Base-by-base conservation (phyloP, 2,329 filamentous ascomycete genomes). In the Aspergillus tanneri region DNA sequence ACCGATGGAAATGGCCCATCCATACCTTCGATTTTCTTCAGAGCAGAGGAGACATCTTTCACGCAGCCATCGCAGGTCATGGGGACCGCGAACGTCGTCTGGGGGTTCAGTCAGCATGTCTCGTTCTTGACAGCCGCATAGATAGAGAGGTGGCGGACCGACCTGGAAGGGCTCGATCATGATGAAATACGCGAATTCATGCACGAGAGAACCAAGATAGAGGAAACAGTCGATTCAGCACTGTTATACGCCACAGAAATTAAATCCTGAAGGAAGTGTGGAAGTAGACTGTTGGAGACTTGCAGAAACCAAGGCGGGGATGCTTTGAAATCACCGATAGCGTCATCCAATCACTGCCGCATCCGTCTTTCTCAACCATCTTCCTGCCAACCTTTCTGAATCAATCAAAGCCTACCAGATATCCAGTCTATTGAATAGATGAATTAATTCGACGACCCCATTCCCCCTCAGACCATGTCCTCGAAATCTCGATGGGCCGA, bases 11-110 rank as follows among this genome's bases (percentile, higher is more conserved):
- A 11, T 18, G 5, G 28, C 24, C 5, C 24, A 28, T 11, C n/a
- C 64, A 50, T 75, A 84, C 82, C 83, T 63, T 83, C 78, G 35
- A 97, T 74, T 64, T 86, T 84, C 69, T 86, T 81, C 42, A 97
- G 75, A 39, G 89, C 85, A 55, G 82, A 81, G 63, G 90, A 90
- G 67, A 99, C 85, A 62, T 90, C 85, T 70, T 91, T 86, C 69
- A 96, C 83, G 75, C 93, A 97, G 65, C 81, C 78, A 62, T 95
- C 86, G 75, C 93, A 97, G 72, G 85, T 90, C 77, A 97, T 85
- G 46, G 90, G 91, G 60, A 97, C 93, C 55, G 92, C 90, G 71
- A 97, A 97, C 56, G 92, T 86, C 52, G 92, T 95, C 87, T 97
- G 61, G 34, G 36, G 24, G 21, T 28, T 8, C 23, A 28, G 45